These are phyloP conservation scores for Metarhizium guizhouense DNA, from an alignment of 2,329 filamentous ascomycete genomes.

Conservation along the genomic window DNA sequence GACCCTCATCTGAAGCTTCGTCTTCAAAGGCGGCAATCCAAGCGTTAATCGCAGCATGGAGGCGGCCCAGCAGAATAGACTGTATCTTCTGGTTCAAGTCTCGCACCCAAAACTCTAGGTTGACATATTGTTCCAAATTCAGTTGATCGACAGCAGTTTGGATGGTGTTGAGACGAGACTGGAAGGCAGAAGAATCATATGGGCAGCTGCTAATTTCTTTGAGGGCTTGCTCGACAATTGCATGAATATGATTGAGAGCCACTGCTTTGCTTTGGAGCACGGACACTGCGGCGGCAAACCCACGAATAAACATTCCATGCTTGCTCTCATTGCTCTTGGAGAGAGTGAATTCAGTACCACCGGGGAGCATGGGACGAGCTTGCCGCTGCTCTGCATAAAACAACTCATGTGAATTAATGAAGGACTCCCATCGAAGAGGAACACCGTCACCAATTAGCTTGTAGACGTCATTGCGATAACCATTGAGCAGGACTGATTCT, in stretches of 20 bases:
- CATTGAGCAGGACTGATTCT: constrained; percentile 78
- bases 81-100: constrained; percentile 83
- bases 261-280: constrained; percentile 81
- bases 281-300: constrained; percentile 81
- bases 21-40: constrained; percentile 85
- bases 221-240: constrained; percentile 72
- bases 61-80: constrained; percentile 64
- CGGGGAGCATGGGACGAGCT: constrained; percentile 34
- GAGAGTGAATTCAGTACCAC: constrained; percentile 30
- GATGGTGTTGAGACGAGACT: constrained; percentile 70
- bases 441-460: constrained; percentile 76
- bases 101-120: constrained; percentile 82
- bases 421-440: constrained; percentile 91
- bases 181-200: constrained; percentile 74
- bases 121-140: constrained; percentile 92
- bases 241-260: constrained; percentile 68
- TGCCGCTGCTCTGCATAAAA: constrained; percentile 47
- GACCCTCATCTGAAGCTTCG: constrained; percentile 41
- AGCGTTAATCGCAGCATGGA: constrained; percentile 73
- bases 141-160: constrained; percentile 93
- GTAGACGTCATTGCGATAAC: constrained; percentile 88
- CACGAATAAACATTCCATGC: constrained; percentile 92
- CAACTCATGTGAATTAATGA: constrained; percentile 92
- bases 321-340: constrained; percentile 67
- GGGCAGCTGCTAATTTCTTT: constrained; percentile 75